phyloP scores from a whole-genome alignment of 768 basidiomycete genomes.

The Mycena alexandri region DNA sequence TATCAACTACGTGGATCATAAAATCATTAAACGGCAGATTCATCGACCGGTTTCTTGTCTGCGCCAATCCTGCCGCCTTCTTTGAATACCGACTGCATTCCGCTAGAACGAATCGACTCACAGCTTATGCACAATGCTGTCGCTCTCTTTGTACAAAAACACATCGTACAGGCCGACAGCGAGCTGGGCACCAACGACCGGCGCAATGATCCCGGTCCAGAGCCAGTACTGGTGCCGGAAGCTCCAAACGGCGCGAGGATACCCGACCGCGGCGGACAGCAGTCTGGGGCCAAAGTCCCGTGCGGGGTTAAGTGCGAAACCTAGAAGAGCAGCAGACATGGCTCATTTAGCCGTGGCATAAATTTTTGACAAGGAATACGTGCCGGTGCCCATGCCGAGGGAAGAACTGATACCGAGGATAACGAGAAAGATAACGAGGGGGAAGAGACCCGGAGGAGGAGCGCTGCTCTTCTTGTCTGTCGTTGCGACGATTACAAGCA shows the following conservation, averaged over 20 bases:
- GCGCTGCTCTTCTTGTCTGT: slow-evolving; percentile 60
- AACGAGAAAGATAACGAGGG: slow-evolving; percentile 59
- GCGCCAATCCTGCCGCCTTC: neutral
- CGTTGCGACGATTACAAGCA: slow-evolving; percentile 58
- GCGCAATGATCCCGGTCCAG: slow-evolving; percentile 63
- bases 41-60: neutral
- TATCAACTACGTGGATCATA: too few species aligned
- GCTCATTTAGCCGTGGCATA: neutral
- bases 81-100: neutral
- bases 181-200: slow-evolving; percentile 60
- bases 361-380: neutral
- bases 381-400: slow-evolving; percentile 64
- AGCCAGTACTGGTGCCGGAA: slow-evolving; percentile 65
- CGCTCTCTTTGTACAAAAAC: slow-evolving; percentile 60
- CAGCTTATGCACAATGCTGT: slow-evolving; percentile 54
- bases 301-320: slow-evolving; percentile 68
- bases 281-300: slow-evolving; percentile 70
- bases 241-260: slow-evolving; percentile 54
- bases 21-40: neutral
- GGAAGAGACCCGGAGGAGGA: slow-evolving; percentile 58
- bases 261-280: slow-evolving; percentile 67
- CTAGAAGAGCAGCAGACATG: neutral
- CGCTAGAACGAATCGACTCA: slow-evolving; percentile 4
- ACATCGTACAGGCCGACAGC: slow-evolving; percentile 62
- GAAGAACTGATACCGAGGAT: slow-evolving; percentile 61